Evolutionary conservation across 2,329 filamentous ascomycete species (phyloP).

Genomic region (Fusarium robinianum): DNA sequence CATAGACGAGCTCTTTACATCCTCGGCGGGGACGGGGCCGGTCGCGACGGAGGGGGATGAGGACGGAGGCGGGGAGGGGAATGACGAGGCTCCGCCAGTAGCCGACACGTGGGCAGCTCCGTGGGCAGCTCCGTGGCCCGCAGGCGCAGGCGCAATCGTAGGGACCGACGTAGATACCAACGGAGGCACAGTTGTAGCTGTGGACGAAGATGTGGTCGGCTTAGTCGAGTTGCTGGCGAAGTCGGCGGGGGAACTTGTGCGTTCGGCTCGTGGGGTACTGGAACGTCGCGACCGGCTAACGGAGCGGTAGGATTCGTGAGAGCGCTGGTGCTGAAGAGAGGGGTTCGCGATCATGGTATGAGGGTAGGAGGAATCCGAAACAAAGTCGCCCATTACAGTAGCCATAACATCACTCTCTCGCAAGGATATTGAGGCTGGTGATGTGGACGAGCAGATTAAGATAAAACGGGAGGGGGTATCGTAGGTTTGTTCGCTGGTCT

Average conservation of each 20-base stretch:
- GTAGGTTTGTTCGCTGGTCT: conserved; percentile 26
- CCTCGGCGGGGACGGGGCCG: conserved; percentile 44
- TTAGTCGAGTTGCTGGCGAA: conserved; percentile 25
- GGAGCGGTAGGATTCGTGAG: conserved; percentile 47
- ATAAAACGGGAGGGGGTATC: conserved; percentile 29
- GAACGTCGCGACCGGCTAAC: conserved; percentile 39
- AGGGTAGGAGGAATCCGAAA: conserved; percentile 72
- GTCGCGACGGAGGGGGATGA: conserved; percentile 52
- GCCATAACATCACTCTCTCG: conserved; percentile 58
- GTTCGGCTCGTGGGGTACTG: conserved; percentile 37
- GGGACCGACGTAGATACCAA: conserved; percentile 15
- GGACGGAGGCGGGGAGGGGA: conserved; percentile 60
- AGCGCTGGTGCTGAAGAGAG: conserved; percentile 51
- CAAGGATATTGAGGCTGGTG: conserved; percentile 12
- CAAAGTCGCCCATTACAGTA: conserved; percentile 71
- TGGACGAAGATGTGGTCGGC: conserved; percentile 10
- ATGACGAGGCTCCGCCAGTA: conserved; percentile 50
- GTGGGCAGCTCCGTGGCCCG: conserved; percentile 32
- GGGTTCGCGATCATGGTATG: conserved; percentile 68
- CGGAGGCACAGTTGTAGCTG: conserved; percentile 1
- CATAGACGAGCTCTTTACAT: conserved; percentile 54
- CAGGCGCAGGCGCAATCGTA: conserved; percentile 29
- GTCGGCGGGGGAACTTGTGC: conserved; percentile 28
- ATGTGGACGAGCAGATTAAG: conserved; percentile 16
- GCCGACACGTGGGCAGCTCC: conserved; percentile 37